Evolutionary conservation across 2,329 filamentous ascomycete species (phyloP).

Genomic region (Colletotrichum euphorbiae): DNA sequence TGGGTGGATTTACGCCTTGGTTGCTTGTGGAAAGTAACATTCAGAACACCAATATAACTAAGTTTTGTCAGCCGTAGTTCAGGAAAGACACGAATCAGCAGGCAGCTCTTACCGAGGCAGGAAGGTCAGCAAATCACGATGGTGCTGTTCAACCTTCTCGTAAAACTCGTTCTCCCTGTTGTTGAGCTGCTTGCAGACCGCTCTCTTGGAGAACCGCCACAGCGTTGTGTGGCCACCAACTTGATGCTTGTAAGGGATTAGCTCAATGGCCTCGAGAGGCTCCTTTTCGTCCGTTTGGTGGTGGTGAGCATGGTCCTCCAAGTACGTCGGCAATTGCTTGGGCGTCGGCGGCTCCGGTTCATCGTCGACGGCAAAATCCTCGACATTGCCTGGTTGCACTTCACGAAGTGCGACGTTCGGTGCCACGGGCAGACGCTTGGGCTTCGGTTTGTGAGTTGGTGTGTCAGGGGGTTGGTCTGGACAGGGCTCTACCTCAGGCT

Average conservation of each 20-base stretch:
- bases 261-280: slow-evolving; percentile 89
- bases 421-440: slow-evolving; percentile 29
- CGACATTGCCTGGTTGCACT: slow-evolving; percentile 48
- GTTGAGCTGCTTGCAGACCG: slow-evolving; percentile 98
- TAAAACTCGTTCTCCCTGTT: slow-evolving; percentile 99
- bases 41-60: slow-evolving; percentile 96
- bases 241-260: slow-evolving; percentile 97
- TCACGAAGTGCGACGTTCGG: slow-evolving; percentile 44
- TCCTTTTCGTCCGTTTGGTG: slow-evolving; percentile 62
- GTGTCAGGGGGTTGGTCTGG: slow-evolving; percentile 26
- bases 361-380: slow-evolving; percentile 56
- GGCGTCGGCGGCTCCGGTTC: slow-evolving; percentile 54
- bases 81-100: background rate
- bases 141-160: slow-evolving; percentile 91
- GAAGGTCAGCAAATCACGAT: slow-evolving; percentile 90
- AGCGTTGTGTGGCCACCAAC: slow-evolving; percentile 97
- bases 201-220: slow-evolving; percentile 93
- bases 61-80: background rate
- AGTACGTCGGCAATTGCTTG: slow-evolving; percentile 51
- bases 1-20: slow-evolving; percentile 72
- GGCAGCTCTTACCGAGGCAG: slow-evolving; percentile 77
- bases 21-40: slow-evolving; percentile 92
- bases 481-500: slow-evolving; percentile 47
- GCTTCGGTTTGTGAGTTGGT: slow-evolving; percentile 34
- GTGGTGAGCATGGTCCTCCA: slow-evolving; percentile 63